Evolutionary conservation across 2,329 filamentous ascomycete genomes (phyloP).

Genomic region (Daldinia sp.): DNA sequence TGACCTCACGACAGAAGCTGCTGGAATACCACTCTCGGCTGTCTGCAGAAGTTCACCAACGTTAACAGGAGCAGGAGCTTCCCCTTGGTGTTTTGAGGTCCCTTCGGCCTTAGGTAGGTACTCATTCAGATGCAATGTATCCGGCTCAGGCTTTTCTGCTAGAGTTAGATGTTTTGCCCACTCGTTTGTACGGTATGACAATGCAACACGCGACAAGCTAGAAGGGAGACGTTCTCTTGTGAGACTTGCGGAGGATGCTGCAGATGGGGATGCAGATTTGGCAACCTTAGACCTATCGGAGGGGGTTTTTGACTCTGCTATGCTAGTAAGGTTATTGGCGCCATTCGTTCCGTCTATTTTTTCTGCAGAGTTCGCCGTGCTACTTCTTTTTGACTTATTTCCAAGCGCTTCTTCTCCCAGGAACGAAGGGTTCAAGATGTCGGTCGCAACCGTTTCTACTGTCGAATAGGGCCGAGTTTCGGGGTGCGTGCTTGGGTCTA

Average conservation of each 20-base stretch:
- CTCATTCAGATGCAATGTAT: constrained; percentile 64
- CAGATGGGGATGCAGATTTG: constrained; percentile 46
- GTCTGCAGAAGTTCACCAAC: constrained; percentile 72
- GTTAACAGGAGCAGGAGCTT: constrained; percentile 65
- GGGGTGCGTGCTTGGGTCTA: constrained; percentile 2
- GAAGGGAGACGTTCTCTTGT: constrained; percentile 71
- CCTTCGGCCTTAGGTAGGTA: constrained; percentile 45
- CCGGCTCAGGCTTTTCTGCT: constrained; percentile 75
- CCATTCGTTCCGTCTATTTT: constrained; percentile 32
- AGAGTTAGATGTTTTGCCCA: constrained; percentile 90
- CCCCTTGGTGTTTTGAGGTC: constrained; percentile 54
- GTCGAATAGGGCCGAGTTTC: constrained; percentile 38
- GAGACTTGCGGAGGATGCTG: constrained; percentile 54
- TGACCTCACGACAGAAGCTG: constrained; percentile 47
- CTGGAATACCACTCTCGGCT: constrained; percentile 58
- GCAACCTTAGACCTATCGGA: constrained; percentile 35
- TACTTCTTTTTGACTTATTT: constrained; percentile 36
- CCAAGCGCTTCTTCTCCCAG: constrained; percentile 30
- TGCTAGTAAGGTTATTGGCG: constrained; percentile 26
- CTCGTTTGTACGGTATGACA: constrained; percentile 90
- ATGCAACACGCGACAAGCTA: constrained; percentile 77
- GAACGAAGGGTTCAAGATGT: constrained; percentile 38
- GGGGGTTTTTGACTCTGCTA: constrained; percentile 29
- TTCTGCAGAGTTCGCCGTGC: constrained; percentile 26
- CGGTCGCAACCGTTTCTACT: constrained; percentile 44